Conservation (phyloP, 768 basidiomycete genomes). For the Pholiota microspora region DNA sequence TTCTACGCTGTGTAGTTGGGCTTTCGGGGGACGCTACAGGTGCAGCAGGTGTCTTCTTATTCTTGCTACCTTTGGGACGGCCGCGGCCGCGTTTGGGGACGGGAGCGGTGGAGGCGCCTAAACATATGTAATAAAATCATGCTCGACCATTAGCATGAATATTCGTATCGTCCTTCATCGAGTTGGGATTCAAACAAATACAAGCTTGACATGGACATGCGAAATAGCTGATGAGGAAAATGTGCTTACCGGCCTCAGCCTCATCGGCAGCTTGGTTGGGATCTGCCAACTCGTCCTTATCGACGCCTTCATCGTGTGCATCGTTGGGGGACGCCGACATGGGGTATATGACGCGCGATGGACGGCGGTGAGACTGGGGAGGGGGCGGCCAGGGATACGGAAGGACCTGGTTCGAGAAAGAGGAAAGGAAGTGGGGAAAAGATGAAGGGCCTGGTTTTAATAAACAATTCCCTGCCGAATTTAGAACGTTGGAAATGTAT, state of each 20-base stretch:
- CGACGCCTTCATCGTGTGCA: slow-evolving; percentile 49
- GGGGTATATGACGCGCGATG: slow-evolving; percentile 26
- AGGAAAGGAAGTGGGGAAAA: slow-evolving; percentile 60
- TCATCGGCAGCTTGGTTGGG: slow-evolving; percentile 34
- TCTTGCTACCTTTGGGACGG: slow-evolving; percentile 87
- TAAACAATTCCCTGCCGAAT: slow-evolving; percentile 71
- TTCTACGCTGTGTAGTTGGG: slow-evolving; percentile 40
- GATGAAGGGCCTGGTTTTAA: slow-evolving; percentile 67
- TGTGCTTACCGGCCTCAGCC: slow-evolving; percentile 37
- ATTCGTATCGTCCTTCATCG: slow-evolving; percentile 19
- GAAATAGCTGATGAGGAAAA: slow-evolving; percentile 25
- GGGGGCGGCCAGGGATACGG: slow-evolving; percentile 26
- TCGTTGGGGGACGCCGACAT: slow-evolving; percentile 66
- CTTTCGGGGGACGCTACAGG: slow-evolving; percentile 30
- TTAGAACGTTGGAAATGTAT: slow-evolving; percentile 63
- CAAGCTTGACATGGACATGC: slow-evolving; percentile 14
- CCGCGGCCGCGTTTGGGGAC: slow-evolving; percentile 83
- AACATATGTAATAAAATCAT: slow-evolving; percentile 25
- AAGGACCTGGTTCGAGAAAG: slow-evolving; percentile 39
- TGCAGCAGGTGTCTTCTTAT: slow-evolving; percentile 43
- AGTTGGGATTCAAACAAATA: slow-evolving; percentile 22
- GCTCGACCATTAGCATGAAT: slow-evolving; percentile 20
- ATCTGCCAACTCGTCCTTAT: slow-evolving; percentile 62
- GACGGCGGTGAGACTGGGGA: slow-evolving; percentile 12
- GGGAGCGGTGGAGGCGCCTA: slow-evolving; percentile 40